Conservation (phyloP, 139 green algal genomes). For the Chlamydomonas sp. region DNA sequence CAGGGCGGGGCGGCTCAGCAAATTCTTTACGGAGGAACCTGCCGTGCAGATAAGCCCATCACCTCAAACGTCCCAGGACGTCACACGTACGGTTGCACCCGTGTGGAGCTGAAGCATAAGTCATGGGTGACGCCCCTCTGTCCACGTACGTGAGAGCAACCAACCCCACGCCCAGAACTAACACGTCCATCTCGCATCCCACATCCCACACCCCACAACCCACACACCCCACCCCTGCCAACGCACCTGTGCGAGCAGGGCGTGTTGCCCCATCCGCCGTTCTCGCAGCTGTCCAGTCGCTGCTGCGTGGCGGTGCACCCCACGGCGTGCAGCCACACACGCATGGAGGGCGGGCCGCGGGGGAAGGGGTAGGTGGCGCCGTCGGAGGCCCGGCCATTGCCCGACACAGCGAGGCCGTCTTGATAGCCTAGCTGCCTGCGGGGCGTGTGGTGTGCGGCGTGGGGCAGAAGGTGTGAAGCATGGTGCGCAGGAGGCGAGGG, state of each 20-base stretch:
- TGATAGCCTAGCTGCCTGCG: conserved; percentile 17
- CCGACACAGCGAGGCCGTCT: neutral
- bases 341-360: neutral
- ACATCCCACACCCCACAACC: too few species aligned
- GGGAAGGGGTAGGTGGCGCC: neutral
- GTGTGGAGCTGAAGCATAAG: too few species aligned
- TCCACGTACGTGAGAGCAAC: too few species aligned
- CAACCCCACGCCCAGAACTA: too few species aligned
- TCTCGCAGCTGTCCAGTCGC: neutral
- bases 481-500: neutral
- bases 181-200: too few species aligned
- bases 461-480: neutral
- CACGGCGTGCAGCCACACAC: neutral
- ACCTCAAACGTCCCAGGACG: too few species aligned
- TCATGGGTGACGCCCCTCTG: too few species aligned
- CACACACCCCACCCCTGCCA: neutral
- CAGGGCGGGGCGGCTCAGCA: neutral
- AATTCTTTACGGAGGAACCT: neutral
- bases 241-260: conserved; percentile 2
- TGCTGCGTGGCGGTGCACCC: neutral
- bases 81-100: too few species aligned
- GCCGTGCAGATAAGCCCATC: neutral
- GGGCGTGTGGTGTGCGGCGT: neutral
- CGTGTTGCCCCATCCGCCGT: too few species aligned
- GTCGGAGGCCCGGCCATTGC: neutral